These are phyloP conservation scores for Xylariaceae sp. DNA, from an alignment of 2,329 filamentous ascomycete species.

Conservation along the genomic window DNA sequence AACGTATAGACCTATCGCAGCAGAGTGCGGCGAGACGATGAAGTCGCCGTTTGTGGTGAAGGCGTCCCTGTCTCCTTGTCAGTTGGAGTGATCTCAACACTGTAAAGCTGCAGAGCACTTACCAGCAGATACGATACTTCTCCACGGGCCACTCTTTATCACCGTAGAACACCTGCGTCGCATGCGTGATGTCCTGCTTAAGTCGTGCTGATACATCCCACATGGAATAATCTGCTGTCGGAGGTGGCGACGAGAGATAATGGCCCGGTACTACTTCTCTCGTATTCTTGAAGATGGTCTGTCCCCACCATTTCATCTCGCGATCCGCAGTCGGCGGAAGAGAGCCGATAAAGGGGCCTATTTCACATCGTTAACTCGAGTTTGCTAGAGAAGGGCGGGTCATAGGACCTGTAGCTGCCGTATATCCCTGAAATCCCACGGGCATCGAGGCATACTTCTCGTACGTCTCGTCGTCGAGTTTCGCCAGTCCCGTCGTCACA, in stretches of 20 bases:
- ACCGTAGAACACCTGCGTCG: slow-evolving; percentile 56
- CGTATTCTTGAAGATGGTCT: slow-evolving; percentile 55
- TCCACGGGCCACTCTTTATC: slow-evolving; percentile 54
- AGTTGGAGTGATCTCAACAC: neutral
- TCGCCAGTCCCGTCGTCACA: slow-evolving; percentile 33
- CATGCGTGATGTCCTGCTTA: slow-evolving; percentile 53
- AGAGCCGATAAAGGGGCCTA: slow-evolving; percentile 54
- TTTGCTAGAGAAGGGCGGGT: neutral
- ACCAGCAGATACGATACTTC: slow-evolving; percentile 65
- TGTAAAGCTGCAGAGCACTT: slow-evolving; percentile 26
- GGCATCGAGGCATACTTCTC: slow-evolving; percentile 17
- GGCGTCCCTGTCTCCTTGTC: slow-evolving; percentile 50
- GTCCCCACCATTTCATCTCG: slow-evolving; percentile 58
- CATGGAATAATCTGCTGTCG: slow-evolving; percentile 53
- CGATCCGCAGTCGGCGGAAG: slow-evolving; percentile 50
- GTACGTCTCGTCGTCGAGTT: slow-evolving; percentile 13
- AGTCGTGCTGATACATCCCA: slow-evolving; percentile 54
- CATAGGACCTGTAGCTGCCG: slow-evolving; percentile 8
- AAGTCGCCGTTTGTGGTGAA: slow-evolving; percentile 59
- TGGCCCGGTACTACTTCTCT: slow-evolving; percentile 37
- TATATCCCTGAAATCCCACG: slow-evolving; percentile 18
- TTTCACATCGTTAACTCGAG: neutral
- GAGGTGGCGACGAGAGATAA: slow-evolving; percentile 53
- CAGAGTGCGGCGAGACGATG: slow-evolving; percentile 50
- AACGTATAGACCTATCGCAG: slow-evolving; percentile 16